Percentiles rank a stretch among this genome's conserved stretches.
phyloP scores from a whole-genome alignment of 345 rosid species.

The Ricinus communis region DNA sequence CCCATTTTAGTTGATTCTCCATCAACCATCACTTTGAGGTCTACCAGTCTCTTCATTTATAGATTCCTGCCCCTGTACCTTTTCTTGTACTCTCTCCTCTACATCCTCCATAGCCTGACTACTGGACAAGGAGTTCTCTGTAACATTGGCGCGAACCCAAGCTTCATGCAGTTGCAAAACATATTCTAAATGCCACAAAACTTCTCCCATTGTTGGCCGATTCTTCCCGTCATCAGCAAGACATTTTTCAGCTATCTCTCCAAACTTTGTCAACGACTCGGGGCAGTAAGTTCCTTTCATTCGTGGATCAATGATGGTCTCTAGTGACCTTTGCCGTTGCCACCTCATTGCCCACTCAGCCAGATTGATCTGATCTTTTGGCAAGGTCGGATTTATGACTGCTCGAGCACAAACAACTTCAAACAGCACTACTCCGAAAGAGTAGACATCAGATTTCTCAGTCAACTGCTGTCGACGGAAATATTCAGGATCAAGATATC shows the following conservation, averaged over 20 bases:
- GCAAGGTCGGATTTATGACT: constrained; percentile 84
- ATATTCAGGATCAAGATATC: constrained; percentile 90
- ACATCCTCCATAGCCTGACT: constrained; percentile 35
- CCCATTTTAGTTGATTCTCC: neutral
- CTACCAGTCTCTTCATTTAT: constrained; percentile 14
- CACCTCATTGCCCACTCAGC: constrained; percentile 91
- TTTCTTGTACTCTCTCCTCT: constrained; percentile 25
- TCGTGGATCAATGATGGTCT: constrained; percentile 60
- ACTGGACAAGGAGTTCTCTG: constrained; percentile 41
- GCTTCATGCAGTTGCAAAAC: constrained; percentile 83
- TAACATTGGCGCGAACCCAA: constrained; percentile 48
- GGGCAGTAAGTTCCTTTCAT: constrained; percentile 53
- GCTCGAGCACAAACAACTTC: constrained; percentile 87
- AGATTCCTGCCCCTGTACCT: neutral
- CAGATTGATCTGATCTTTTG: constrained; percentile 89
- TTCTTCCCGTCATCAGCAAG: constrained; percentile 78
- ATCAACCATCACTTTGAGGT: constrained; percentile 11
- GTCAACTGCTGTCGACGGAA: constrained; percentile 79
- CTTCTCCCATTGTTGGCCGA: constrained; percentile 92
- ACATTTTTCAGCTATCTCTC: constrained; percentile 91
- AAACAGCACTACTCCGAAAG: constrained; percentile 80
- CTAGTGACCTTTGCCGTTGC: constrained; percentile 67
- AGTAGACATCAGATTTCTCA: constrained; percentile 91
- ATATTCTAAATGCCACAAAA: constrained; percentile 82
- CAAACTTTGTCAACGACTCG: constrained; percentile 72